These are phyloP conservation scores for Rhodosporidiobolus odoratus DNA, from an alignment of 768 basidiomycete species.

Conservation along the genomic window DNA sequence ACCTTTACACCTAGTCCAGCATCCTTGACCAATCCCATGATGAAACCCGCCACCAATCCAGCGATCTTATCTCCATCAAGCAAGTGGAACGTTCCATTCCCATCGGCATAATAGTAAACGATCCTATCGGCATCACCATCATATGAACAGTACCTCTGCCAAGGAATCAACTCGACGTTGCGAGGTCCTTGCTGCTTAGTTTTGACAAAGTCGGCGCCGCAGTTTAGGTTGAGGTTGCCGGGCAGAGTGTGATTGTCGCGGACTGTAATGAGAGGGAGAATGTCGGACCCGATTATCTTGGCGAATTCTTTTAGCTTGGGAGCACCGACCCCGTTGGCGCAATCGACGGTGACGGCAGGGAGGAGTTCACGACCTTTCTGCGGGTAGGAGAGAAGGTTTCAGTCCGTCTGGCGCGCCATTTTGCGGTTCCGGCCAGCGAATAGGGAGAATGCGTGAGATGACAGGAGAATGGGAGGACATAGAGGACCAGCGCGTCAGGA, in stretches of 20 bases:
- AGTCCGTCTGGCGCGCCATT: too few relatives aligned
- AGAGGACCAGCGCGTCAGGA: too few relatives aligned
- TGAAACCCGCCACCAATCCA: conserved; percentile 82
- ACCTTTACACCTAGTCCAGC: conserved; percentile 81
- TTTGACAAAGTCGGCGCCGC: conserved; percentile 96
- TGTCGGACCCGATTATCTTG: conserved; percentile 27
- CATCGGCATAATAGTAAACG: conserved; percentile 84
- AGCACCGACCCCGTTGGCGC: conserved; percentile 96
- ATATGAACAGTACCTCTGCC: conserved; percentile 72
- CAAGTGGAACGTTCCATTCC: conserved; percentile 72
- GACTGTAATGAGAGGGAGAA: conserved; percentile 60
- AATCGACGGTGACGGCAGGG: conserved; percentile 67
- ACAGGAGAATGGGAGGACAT: neutral
- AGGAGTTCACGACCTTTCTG: conserved; percentile 55
- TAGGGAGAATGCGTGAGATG: too few relatives aligned
- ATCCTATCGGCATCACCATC: conserved; percentile 97
- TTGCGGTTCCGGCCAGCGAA: too few relatives aligned
- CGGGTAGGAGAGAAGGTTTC: conserved; percentile 47
- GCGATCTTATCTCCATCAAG: conserved; percentile 99
- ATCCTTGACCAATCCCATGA: conserved; percentile 78
- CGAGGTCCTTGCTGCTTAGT: conserved; percentile 82
- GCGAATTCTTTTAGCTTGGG: conserved; percentile 60
- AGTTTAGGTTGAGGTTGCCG: conserved; percentile 74
- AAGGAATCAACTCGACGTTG: conserved; percentile 55
- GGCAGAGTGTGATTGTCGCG: conserved; percentile 63